A percentile compares a stretch with the other conserved stretches of the same genome.
phyloP scores from a whole-genome alignment of 345 rosid genomes.

The Eucalyptus sp. region DNA sequence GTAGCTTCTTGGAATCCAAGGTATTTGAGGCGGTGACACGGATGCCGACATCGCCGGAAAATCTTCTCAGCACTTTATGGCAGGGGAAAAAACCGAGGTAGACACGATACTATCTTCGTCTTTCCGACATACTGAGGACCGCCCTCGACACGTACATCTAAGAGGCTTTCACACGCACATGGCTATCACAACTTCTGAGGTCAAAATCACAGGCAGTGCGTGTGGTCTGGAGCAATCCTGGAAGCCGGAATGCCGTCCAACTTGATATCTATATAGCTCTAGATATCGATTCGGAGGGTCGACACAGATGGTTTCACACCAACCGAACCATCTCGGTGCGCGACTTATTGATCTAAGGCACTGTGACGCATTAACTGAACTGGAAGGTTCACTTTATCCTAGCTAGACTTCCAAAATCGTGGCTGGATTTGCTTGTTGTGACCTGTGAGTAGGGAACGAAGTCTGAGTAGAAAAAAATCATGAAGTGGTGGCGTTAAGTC shows the following conservation, averaged over 20 bases:
- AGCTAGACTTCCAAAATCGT: background rate
- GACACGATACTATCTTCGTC: background rate
- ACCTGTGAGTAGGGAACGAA: background rate
- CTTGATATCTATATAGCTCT: background rate
- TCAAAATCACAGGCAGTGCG: background rate
- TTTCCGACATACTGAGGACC: background rate
- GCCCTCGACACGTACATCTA: background rate
- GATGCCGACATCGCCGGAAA: background rate
- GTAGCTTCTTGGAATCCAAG: background rate
- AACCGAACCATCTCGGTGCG: background rate
- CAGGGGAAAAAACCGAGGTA: background rate
- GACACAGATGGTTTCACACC: background rate
- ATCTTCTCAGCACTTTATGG: background rate
- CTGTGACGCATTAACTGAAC: too few relatives aligned
- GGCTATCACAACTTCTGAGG: background rate
- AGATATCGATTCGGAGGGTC: fast-evolving
- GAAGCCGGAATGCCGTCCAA: background rate
- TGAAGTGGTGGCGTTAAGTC: background rate
- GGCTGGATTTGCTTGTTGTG: background rate
- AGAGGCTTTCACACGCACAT: background rate
- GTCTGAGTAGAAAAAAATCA: background rate
- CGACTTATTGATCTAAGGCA: background rate
- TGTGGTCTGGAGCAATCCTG: background rate
- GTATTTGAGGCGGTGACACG: background rate
- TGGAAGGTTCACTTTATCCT: background rate